phyloP scores from a whole-genome alignment of 495 filamentous ascomycete genomes.

The Penicillium samsonianum region DNA sequence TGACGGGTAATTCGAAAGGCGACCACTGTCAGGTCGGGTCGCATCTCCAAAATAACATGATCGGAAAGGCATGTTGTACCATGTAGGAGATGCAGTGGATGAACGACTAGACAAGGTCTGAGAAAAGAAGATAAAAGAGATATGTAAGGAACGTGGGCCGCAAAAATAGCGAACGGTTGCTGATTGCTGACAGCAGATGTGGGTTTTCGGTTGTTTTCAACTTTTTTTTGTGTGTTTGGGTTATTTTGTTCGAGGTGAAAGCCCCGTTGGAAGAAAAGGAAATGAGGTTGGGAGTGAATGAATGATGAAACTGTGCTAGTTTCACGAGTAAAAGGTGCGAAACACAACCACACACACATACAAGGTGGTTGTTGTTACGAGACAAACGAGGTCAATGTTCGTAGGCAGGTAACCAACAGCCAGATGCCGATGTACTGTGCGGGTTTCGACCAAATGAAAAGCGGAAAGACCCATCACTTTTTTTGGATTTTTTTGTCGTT shows the following conservation, averaged over 20 bases:
- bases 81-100: slow-evolving; percentile 5
- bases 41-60: neutral
- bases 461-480: slow-evolving; percentile 28
- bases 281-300: slow-evolving; percentile 21
- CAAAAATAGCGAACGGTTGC: slow-evolving; percentile 15
- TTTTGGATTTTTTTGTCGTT: slow-evolving; percentile 13
- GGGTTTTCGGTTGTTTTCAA: slow-evolving; percentile 15
- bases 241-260: slow-evolving; percentile 16
- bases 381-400: slow-evolving; percentile 6
- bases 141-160: slow-evolving; percentile 25
- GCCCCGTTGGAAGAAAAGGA: slow-evolving; percentile 14
- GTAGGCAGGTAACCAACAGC: neutral
- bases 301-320: slow-evolving; percentile 15
- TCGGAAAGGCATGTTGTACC: neutral
- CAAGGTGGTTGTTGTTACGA: slow-evolving; percentile 2
- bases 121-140: slow-evolving; percentile 23
- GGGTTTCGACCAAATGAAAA: slow-evolving; percentile 13
- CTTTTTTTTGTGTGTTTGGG: slow-evolving; percentile 26
- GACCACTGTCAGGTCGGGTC: slow-evolving; percentile 8
- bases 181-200: slow-evolving; percentile 5
- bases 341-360: neutral
- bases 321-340: slow-evolving; percentile 9
- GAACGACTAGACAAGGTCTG: slow-evolving; percentile 15
- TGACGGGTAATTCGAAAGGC: slow-evolving; percentile 9
- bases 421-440: neutral